Evolutionary conservation across 225 moss, liverwort and hornwort species (phyloP), one percentile per base, ranked within the genome.

Genomic region (Lunularia cruciata): DNA sequence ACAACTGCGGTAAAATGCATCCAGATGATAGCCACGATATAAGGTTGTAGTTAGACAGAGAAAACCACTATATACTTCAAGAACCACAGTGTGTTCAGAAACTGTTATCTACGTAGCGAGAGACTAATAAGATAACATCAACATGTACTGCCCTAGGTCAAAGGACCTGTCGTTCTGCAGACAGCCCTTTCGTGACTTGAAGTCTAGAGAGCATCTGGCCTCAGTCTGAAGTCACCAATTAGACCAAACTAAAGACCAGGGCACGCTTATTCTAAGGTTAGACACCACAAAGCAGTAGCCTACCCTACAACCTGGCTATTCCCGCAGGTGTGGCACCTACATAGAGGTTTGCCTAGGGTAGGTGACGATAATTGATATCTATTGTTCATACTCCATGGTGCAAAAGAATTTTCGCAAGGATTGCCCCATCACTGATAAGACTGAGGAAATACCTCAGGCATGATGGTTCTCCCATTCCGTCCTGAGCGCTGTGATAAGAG

Each of bases 401-500:
- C 25, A 55, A 56, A 67, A 57, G 57, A 69, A 55, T 69, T 16
- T 69, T 43, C 42, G 43, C 26, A 69, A 69, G 69, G 35, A 48
- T 66, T 51, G 35, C 67, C n/a, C n/a, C 35, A 49, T 48, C 47
- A 5, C 1, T 48, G 26, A 43, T 22, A 11, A 28, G 28, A n/a
- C 4, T 32, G n/a, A 67, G 28, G 4, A 51, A 66, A 49, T 1
- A 13, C 51, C 49, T 25, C 13, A 67, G 49, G 35, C 51, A 30
- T 15, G n/a, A 65, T 28, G 18, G 0, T 67, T 22, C 25, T 6
- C 48, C 33, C 31, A 47, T 16, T 65, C 48, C 33, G 35, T 48
- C 47, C 31, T 48, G 5, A n/a, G 19, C 48, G 48, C 48, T 18
- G 13, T 30, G 48, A 5, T 28, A 31, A 49, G 32, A 51, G 51